Conservation (phyloP, 2,329 filamentous ascomycete species). For the Didymella lethalis region DNA sequence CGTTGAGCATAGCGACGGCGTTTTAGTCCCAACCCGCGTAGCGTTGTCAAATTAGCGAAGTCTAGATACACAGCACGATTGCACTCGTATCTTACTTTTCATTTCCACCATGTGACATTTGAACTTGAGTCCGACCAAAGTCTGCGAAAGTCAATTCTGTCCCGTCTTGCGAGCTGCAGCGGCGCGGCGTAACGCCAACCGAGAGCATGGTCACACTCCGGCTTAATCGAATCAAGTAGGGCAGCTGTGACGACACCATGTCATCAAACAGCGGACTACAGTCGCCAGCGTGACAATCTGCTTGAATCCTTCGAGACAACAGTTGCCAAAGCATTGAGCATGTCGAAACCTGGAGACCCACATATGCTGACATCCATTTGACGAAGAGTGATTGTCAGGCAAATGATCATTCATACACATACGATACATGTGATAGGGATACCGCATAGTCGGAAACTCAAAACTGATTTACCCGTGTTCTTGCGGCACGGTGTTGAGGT, state of each 20-base stretch:
- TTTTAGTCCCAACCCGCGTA: neutral
- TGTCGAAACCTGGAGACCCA: constrained; percentile 5
- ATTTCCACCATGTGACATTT: neutral
- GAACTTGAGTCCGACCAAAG: neutral
- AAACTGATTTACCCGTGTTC: neutral
- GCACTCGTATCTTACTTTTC: neutral
- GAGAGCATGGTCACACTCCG: neutral
- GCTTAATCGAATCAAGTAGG: neutral
- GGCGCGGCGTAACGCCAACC: neutral
- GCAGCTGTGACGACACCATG: neutral
- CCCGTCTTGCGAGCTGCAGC: neutral
- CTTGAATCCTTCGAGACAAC: neutral
- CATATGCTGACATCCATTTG: constrained; percentile 6
- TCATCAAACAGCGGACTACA: neutral
- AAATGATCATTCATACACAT: neutral
- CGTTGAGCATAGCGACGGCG: constrained; percentile 7
- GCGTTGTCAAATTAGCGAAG: neutral
- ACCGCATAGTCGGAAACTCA: neutral
- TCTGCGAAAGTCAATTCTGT: neutral
- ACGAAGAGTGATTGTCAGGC: neutral
- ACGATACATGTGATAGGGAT: neutral
- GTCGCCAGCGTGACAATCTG: neutral
- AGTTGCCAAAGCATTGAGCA: neutral
- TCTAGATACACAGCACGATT: neutral
- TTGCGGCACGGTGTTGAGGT: constrained; percentile 12